A percentile compares a stretch with the other conserved stretches of the same genome.
These are phyloP conservation scores for Metschnikowia anglica DNA, from an alignment of 805 yeast genomes.

Conservation along the genomic window DNA sequence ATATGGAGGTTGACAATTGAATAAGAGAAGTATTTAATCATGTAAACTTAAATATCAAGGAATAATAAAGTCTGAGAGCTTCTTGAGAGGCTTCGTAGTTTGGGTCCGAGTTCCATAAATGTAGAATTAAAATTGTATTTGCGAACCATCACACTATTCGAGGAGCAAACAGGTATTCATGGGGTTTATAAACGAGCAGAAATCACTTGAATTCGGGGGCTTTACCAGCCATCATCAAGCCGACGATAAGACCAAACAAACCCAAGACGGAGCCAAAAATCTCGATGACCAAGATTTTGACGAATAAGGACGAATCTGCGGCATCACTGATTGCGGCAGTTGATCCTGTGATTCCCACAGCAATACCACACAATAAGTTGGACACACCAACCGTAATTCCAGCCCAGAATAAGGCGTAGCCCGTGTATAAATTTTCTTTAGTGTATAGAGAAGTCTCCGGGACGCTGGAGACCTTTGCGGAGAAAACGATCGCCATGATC, in stretches of 20 bases:
- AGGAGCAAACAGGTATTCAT: background rate
- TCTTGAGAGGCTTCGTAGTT: background rate
- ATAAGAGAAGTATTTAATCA: background rate
- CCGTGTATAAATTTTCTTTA: conserved; percentile 88
- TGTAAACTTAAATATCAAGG: background rate
- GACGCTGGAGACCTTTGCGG: conserved; percentile 77
- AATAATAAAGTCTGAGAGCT: background rate
- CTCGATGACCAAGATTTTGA: conserved; percentile 93
- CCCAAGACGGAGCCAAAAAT: conserved; percentile 97
- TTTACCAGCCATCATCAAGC: conserved; percentile 94
- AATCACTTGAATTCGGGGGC: conserved; percentile 77
- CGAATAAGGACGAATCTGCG: conserved; percentile 92
- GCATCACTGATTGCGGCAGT: conserved; percentile 99
- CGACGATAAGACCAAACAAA: conserved; percentile 93
- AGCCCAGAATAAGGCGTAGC: conserved; percentile 96
- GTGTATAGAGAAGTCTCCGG: conserved; percentile 64
- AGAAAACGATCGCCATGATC: conserved; percentile 95
- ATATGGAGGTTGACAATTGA: conserved; percentile 55
- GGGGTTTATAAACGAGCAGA: background rate
- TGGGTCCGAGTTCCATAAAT: background rate
- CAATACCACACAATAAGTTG: conserved; percentile 93
- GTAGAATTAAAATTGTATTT: conserved; percentile 10
- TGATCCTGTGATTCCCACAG: conserved; percentile 96
- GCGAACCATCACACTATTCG: background rate
- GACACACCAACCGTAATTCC: conserved; percentile 93